Evolutionary conservation across 2,329 filamentous ascomycete species (phyloP), one percentile per base, ranked within the genome.

Genomic region (Penicillium sp.): DNA sequence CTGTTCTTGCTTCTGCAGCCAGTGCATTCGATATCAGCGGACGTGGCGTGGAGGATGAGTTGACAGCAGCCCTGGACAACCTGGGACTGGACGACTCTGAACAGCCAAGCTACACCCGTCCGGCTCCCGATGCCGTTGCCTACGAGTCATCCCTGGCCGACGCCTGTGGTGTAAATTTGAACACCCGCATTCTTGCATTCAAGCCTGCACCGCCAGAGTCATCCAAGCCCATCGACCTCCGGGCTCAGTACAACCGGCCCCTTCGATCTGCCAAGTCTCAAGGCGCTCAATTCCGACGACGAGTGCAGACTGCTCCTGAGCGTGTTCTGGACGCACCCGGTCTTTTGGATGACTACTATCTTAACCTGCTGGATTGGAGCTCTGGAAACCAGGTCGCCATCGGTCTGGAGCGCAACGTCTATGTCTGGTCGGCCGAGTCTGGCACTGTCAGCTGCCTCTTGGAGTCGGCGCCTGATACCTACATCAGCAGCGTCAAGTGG

Each of bases 401-500:
- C 66, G 93, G 91, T 48, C 83, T 98, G 9, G 93, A 97, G 76
- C 90, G 91, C 58, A 95, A 86, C 59, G 93, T 98, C 61, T 98
- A 98, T 64, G 88, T 98, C 60, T 98, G 93, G 93, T 97, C 93
- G 33, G 93, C 93, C 11, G 93, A 97, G 58, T 86, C 89, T 64
- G 93, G 93, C 50, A 83, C 84, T 12, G 93, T 98, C 53, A 87
- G 81, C 74, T 91, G 86, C 63, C 83, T 98, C 25, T 76, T 97
- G 43, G 91, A 98, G 75, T 89, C 88, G 43, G 80, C 82, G 48
- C 77, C 87, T 18, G 93, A 98, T 69, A 97, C 91, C 18, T 97
- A 98, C 67, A 84, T 98, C 64, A 94, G 90, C 75, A 96, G 90
- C 58, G 91, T 98, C 65, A 97, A 97, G 76, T 98, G 93, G 93